Evolutionary conservation across 1,139 yeast genomes (phyloP), one percentile per base, ranked within the genome.

Genomic region (Saccharomyces hybrid): DNA sequence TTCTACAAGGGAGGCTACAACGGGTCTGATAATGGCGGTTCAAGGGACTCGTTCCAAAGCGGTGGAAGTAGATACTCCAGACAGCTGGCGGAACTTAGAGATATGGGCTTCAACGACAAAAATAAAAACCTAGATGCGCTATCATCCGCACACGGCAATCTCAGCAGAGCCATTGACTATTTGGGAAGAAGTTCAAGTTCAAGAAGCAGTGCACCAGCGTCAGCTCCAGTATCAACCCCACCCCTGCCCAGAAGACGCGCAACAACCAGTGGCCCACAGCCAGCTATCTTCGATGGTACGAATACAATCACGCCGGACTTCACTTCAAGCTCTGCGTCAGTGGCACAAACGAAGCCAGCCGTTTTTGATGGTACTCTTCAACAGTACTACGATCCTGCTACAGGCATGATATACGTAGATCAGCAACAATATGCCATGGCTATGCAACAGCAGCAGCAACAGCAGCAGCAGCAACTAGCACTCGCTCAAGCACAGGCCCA

Each of bases 101-200:
- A 60, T 1, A 61, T 62, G 57, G 73, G 73, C 0, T 69, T 57
- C 52, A 54, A 51, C 7, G 64, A 66, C 54, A 58, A 60, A 2
- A 71, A 69, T 52, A 64, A 64, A 48, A 69, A 68, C 52, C 66
- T 67, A 38, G 72, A 70, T 47, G 71, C 73, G 8, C 56, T 70
- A 16, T 61, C 60, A 13, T 55, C 66, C 14, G 60, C 71, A 1
- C 65, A 61, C 38, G 74, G 74, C 41, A 68, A 70, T 55, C 49
- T 70, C 3, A 54, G 58, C 14, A 32, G 63, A 5, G 72, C 74
- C 9, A 54, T 65, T 16, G 70, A 66, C 28, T 67, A 70, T 26
- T 50, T 63, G 32, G 61, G 59, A 19, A 57, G 56, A 31, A 50
- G 47, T 31, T 26, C 59, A 29, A 50, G 42, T 16, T 38, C 57